Conservation (phyloP, 2,329 filamentous ascomycete species). For the Pseudocercospora macadamiae region DNA sequence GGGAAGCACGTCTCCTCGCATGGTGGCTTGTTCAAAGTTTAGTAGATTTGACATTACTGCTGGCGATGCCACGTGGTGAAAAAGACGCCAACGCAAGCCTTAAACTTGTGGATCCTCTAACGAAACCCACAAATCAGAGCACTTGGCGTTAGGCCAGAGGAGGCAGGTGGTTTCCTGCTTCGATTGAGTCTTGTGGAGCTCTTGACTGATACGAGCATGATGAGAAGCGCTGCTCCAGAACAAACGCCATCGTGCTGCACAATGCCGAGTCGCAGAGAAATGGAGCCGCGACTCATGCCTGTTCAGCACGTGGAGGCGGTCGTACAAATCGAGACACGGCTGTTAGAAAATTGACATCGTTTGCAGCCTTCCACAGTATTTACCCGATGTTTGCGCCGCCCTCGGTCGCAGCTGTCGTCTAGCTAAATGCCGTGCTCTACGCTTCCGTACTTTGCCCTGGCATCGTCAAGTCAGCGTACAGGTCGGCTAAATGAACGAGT, state of each 20-base stretch:
- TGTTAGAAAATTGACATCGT: neutral
- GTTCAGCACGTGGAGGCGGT: slow-evolving; percentile 19
- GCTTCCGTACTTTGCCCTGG: neutral
- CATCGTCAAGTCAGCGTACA: too few relatives aligned
- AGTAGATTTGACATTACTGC: neutral
- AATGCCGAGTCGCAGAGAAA: slow-evolving; percentile 18
- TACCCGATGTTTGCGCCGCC: neutral
- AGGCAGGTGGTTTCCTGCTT: slow-evolving; percentile 11
- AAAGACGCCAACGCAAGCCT: slow-evolving; percentile 10
- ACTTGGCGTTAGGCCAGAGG: slow-evolving; percentile 6
- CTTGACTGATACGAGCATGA: slow-evolving; percentile 6
- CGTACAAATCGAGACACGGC: slow-evolving; percentile 1
- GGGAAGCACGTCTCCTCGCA: neutral
- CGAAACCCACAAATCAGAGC: neutral
- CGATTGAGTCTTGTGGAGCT: neutral
- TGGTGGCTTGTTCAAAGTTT: neutral
- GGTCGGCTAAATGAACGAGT: too few relatives aligned
- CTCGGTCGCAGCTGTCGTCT: neutral
- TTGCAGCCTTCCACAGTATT: neutral
- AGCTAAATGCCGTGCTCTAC: neutral
- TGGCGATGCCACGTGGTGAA: slow-evolving; percentile 17
- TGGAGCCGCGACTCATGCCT: slow-evolving; percentile 19
- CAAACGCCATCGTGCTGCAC: slow-evolving; percentile 6
- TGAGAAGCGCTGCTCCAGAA: slow-evolving; percentile 1
- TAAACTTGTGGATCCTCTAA: neutral